Conservation (phyloP, 2,329 filamentous ascomycete genomes). For the Metarhizium anisopliae region DNA sequence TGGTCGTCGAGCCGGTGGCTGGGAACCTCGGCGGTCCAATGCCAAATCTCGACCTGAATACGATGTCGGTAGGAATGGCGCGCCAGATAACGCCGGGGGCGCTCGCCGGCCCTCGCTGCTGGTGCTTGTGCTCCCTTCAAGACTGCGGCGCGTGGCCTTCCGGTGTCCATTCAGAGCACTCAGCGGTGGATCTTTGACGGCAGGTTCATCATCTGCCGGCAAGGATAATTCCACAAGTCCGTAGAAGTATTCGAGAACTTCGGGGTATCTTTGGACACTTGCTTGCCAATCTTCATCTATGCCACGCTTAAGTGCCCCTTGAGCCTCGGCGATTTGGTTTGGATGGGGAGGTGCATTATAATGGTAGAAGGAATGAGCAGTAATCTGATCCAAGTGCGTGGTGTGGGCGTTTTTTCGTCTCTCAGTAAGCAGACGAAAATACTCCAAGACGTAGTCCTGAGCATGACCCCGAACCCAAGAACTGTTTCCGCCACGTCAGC, state of each 20-base stretch:
- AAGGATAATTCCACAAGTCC: constrained; percentile 57
- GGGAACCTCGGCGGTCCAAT: constrained; percentile 1
- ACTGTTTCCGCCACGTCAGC: constrained; percentile 26
- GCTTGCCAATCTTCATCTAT: constrained; percentile 74
- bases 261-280: constrained; percentile 67
- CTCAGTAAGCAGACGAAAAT: constrained; percentile 53
- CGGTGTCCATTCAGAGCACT: constrained; percentile 41
- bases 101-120: constrained; percentile 3
- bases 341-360: constrained; percentile 51
- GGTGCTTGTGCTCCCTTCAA: neutral
- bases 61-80: neutral
- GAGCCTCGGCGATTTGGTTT: constrained; percentile 53
- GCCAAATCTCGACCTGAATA: constrained; percentile 2
- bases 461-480: constrained; percentile 56
- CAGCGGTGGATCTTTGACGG: constrained; percentile 51
- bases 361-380: constrained; percentile 45
- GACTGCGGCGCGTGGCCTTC: constrained; percentile 35
- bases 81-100: neutral
- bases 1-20: constrained; percentile 3
- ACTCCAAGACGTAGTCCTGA: constrained; percentile 59
- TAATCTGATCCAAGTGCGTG: constrained; percentile 46
- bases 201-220: constrained; percentile 51
- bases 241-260: constrained; percentile 77
- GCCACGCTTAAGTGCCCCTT: constrained; percentile 58
- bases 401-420: constrained; percentile 50